Evolutionary conservation across 2,329 filamentous ascomycete genomes (phyloP).

Genomic region (Neospermospora avenae): DNA sequence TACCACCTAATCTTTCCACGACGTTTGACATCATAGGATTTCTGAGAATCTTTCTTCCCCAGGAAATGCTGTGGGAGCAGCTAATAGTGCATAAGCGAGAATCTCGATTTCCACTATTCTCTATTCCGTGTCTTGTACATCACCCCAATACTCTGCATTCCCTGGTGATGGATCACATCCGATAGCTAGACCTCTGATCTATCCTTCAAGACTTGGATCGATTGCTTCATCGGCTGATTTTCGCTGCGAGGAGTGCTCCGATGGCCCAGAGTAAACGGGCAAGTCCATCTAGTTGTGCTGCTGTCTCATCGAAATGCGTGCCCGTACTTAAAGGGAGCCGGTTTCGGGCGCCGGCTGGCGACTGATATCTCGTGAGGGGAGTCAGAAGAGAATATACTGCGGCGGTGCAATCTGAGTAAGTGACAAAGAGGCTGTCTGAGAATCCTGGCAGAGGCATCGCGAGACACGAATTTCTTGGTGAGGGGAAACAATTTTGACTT

Average conservation of each 20-base stretch:
- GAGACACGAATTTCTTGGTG: too few relatives aligned
- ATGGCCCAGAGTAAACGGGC: slow-evolving; percentile 34
- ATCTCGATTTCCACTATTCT: slow-evolving; percentile 54
- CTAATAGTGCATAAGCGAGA: slow-evolving; percentile 46
- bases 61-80: slow-evolving; percentile 40
- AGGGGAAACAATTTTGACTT: slow-evolving; percentile 22
- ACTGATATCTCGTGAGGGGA: slow-evolving; percentile 33
- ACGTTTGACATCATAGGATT: slow-evolving; percentile 21
- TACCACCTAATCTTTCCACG: slow-evolving; percentile 41
- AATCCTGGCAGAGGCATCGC: too few relatives aligned
- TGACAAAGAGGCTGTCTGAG: slow-evolving; percentile 24
- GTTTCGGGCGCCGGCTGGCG: slow-evolving; percentile 37
- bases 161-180: slow-evolving; percentile 33
- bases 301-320: slow-evolving; percentile 43
- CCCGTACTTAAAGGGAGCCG: slow-evolving; percentile 39
- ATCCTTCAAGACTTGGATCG: slow-evolving; percentile 12
- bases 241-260: slow-evolving; percentile 19
- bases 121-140: slow-evolving; percentile 45
- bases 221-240: background rate
- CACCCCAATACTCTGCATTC: slow-evolving; percentile 45
- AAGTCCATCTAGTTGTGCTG: slow-evolving; percentile 46
- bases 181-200: slow-evolving; percentile 15
- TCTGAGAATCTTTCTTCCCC: slow-evolving; percentile 14
- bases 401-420: slow-evolving; percentile 37
- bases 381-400: slow-evolving; percentile 28